These are phyloP conservation scores for Aspergillus novofumigatus DNA, from an alignment of 2,329 filamentous ascomycete genomes.

Conservation along the genomic window DNA sequence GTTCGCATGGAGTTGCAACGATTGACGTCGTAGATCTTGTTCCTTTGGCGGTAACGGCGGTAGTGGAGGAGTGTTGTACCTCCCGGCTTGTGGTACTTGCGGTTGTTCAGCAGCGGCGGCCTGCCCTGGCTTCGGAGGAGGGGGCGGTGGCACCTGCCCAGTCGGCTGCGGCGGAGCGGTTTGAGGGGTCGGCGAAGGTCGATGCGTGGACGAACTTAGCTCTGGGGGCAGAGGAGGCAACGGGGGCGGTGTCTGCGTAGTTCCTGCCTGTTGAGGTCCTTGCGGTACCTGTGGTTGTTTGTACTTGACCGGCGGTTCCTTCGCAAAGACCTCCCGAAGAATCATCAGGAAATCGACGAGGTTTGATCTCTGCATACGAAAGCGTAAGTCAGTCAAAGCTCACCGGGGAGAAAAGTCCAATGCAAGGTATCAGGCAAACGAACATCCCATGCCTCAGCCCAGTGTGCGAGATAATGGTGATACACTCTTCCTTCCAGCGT, in stretches of 20 bases:
- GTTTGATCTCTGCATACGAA: conserved; percentile 63
- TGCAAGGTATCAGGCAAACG: conserved; percentile 36
- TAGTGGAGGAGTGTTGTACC: conserved; percentile 31
- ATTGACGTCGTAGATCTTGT: conserved; percentile 15
- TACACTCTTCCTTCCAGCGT: conserved; percentile 90
- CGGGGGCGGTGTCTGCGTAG: conserved; percentile 54
- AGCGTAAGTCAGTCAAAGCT: not conserved
- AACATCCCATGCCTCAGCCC: conserved; percentile 87
- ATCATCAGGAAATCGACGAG: conserved; percentile 78
- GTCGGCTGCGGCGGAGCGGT: conserved; percentile 9
- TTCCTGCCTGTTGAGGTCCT: conserved; percentile 31
- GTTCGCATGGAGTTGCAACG: conserved; percentile 10
- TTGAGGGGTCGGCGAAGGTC: conserved; percentile 28
- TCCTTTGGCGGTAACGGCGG: conserved; percentile 38
- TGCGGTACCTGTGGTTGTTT: conserved; percentile 47
- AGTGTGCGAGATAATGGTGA: conserved; percentile 89
- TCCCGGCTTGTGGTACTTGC: conserved; percentile 18
- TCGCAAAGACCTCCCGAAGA: conserved; percentile 81
- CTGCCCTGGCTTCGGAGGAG: conserved; percentile 37
- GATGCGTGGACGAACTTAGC: conserved; percentile 40
- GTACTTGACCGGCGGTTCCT: conserved; percentile 86
- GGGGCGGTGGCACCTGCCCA: conserved; percentile 27
- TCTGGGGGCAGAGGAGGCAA: conserved; percentile 70
- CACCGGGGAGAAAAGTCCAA: not conserved
- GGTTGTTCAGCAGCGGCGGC: conserved; percentile 11